phyloP scores from a whole-genome alignment of 805 yeast species.

The Alloascoidea hylecoeti region DNA sequence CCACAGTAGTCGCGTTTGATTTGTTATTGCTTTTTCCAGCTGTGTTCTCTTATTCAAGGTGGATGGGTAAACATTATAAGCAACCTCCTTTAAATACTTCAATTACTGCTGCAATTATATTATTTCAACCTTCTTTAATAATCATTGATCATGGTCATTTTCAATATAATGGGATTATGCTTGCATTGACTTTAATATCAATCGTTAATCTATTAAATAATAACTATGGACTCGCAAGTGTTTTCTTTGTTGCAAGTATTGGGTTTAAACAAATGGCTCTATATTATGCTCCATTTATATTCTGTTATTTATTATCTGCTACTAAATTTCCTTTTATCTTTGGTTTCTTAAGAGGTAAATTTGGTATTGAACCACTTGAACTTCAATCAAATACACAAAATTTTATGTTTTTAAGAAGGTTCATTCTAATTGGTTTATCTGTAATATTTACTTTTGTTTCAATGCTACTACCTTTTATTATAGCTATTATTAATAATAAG shows the following conservation, averaged over 20 bases:
- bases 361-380: conserved; percentile 8
- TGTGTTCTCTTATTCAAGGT: conserved; percentile 51
- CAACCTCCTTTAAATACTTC: conserved; percentile 62
- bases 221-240: conserved; percentile 51
- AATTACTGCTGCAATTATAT: conserved; percentile 60
- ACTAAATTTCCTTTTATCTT: conserved; percentile 12
- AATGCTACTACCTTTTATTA: conserved; percentile 46
- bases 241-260: conserved; percentile 64
- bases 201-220: conserved; percentile 52
- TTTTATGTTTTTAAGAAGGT: conserved; percentile 40
- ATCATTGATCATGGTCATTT: conserved; percentile 95
- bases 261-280: conserved; percentile 93
- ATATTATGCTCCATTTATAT: conserved; percentile 83
- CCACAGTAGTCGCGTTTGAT: conserved; percentile 68
- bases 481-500: conserved; percentile 23
- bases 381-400: conserved; percentile 14
- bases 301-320: conserved; percentile 46
- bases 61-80: conserved; percentile 46
- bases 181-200: conserved; percentile 66
- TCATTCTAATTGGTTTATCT: conserved; percentile 47
- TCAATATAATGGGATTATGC: conserved; percentile 90
- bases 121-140: conserved; percentile 72
- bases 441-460: conserved; percentile 39
- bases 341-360: conserved; percentile 13
- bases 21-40: conserved; percentile 66